Base-by-base conservation (phyloP, 208 protist species). In the Trypanosoma theileri region DNA sequence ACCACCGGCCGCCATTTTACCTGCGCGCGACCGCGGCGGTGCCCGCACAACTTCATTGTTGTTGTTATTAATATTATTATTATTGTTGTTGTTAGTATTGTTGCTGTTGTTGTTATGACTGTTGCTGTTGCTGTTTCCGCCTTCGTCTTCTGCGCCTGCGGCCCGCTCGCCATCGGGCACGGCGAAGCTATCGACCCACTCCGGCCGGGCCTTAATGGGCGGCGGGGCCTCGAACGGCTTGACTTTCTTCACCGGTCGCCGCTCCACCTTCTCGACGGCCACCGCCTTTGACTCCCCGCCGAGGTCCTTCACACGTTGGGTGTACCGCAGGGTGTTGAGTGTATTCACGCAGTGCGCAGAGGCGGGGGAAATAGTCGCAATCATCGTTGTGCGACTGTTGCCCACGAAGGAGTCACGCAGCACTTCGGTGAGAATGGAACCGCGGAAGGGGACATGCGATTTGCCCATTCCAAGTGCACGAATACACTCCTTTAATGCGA, bases 401-500 rank as follows among this genome's bases (percentile, higher is more conserved):
- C 98, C 98, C 4, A 97, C 91, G 79, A 99, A 99, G 41, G 89
- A 97, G 76, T 99, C 96, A 14, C 96, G 85, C 48, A 98, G 77
- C 26, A 98, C 93, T 70, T 98, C 91, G 0, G 99, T 99, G 16
- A 99, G 77, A 54, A 99, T 99, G 16, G 91, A 98, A 14, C 97
- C 96, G 44, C 99, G 89, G 79, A 99, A 99, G 2, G 98, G 98
- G 17, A 98, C 88, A 83, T 99, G 98, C 59, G 85, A 97, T 63
- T 97, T 90, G 42, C 91, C 84, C 77, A 94, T 83, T 61, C 98
- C 96, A 7, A 99, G 81, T 12, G 98, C 93, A 4, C 98, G 86
- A 58, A 99, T 99, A 81, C 98, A 99, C 75, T 99, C 98, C 74
- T 99, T 99, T 13, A 99, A 84, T 4, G 98, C 98, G 19, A 99